Evolutionary conservation across 78 protist species (phyloP).

Genomic region (Fonticula alba): DNA sequence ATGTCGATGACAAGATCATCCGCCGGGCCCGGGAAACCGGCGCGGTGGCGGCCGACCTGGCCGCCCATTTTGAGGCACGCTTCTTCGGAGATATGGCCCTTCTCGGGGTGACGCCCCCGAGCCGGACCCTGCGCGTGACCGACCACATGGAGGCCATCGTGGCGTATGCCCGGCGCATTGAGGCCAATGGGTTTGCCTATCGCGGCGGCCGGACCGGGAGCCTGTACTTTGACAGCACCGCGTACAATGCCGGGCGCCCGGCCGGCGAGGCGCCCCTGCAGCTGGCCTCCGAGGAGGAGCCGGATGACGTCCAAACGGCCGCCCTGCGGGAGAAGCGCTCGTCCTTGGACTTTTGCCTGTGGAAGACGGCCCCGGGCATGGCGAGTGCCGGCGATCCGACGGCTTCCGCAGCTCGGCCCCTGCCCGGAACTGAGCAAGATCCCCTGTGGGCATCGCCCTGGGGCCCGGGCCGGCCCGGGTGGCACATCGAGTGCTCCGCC

Average conservation of each 20-base stretch:
- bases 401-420: conserved; percentile 21
- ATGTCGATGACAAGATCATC: conserved; percentile 15
- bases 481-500: conserved; percentile 99
- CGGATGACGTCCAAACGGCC: conserved; percentile 3
- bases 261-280: too few species aligned
- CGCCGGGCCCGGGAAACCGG: not conserved
- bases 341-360: conserved; percentile 50
- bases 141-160: conserved; percentile 84
- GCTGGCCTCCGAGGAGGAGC: not conserved
- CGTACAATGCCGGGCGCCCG: too few species aligned
- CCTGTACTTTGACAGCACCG: conserved; percentile 51
- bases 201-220: conserved; percentile 22
- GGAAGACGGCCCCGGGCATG: conserved; percentile 48
- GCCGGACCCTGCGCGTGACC: conserved; percentile 76
- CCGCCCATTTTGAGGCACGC: not conserved
- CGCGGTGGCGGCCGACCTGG: too few species aligned
- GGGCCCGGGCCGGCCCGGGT: conserved; percentile 99
- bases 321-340: not conserved
- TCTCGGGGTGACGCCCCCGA: conserved; percentile 63
- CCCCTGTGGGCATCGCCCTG: too few species aligned
- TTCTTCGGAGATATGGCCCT: conserved; percentile 75
- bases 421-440: too few species aligned
- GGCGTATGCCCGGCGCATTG: conserved; percentile 49
- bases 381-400: conserved; percentile 15
- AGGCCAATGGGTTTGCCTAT: conserved; percentile 8